Base-by-base conservation (phyloP, 768 basidiomycete species). In the Kwoniella sp. region DNA sequence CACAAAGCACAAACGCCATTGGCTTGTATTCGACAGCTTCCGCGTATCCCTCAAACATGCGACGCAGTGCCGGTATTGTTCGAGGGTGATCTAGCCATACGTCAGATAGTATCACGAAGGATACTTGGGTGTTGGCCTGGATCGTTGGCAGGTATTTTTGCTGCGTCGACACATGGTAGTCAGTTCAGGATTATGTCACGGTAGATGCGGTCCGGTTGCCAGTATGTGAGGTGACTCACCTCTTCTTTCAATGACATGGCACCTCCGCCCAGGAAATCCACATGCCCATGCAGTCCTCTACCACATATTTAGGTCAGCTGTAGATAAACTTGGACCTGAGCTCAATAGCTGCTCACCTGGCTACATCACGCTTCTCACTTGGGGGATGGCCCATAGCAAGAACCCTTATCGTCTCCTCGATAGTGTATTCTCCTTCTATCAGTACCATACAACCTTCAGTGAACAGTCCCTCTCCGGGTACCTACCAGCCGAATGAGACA, bases 321-420 rank as follows among this genome's bases (percentile, higher is more conserved):
- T 38, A 41, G 23, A 20, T 5, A 50, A 55, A 25, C 29, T 55
- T 1, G 28, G n/a, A 7, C 20, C 50, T 8, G 71, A 45, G 9
- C 20, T 3, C 41, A 45, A 3, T 7, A 4, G 9, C 11, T 45
- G 17, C 85, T 67, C 75, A 92, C 91, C 92, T 85, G 17, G 95
- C 88, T 1, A 86, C 87, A 65, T 89, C 88, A 47, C 96, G 84
- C 70, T 89, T 86, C 81, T 99, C 96, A 74, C 93, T 95, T 12
- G 96, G 96, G 1, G 96, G 96, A 81, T 98, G 95, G 1, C 96
- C 96, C 66, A 99, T 90, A 22, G 94, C 96, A 68, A 93, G 87
- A 5, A 97, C 92, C 69, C 89, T 86, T 55, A 99, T 84, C 0
- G 86, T 90, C 55, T 89, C 90, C 30, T 98, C 93, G 65, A 94